phyloP scores from a whole-genome alignment of 2,329 filamentous ascomycete genomes.

The Epichloe gansuensis region DNA sequence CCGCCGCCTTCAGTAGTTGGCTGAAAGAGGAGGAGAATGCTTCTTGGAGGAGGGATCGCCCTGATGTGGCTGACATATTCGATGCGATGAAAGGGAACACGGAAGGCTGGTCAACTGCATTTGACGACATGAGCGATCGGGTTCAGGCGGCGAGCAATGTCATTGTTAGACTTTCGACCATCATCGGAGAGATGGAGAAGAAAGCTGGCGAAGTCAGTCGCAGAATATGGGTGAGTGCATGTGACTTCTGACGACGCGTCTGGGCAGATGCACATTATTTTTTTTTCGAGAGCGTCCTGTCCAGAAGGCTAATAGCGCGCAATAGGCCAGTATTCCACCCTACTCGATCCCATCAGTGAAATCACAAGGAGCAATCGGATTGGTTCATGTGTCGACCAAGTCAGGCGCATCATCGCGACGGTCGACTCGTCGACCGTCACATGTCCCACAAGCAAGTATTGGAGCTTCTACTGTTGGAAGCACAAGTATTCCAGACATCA shows the following conservation, averaged over 20 bases:
- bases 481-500: slow-evolving; percentile 7
- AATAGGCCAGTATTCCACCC: slow-evolving; percentile 12
- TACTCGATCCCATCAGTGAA: slow-evolving; percentile 8
- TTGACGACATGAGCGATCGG: slow-evolving; percentile 63
- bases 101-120: slow-evolving; percentile 76
- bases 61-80: slow-evolving; percentile 58
- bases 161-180: slow-evolving; percentile 60
- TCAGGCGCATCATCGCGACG: slow-evolving; percentile 4
- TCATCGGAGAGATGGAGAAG: slow-evolving; percentile 76
- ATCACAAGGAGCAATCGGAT: neutral
- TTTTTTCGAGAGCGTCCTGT: neutral
- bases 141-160: slow-evolving; percentile 57
- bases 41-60: slow-evolving; percentile 48
- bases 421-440: slow-evolving; percentile 1
- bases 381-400: slow-evolving; percentile 2
- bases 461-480: slow-evolving; percentile 7
- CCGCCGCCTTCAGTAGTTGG: slow-evolving; percentile 65
- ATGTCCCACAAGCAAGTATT: slow-evolving; percentile 7
- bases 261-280: no score
- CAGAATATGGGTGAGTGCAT: slow-evolving; percentile 52
- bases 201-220: slow-evolving; percentile 75
- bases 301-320: neutral
- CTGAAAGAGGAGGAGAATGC: slow-evolving; percentile 53
- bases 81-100: slow-evolving; percentile 87
- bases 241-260: no score